Conservation (phyloP, 139 green algal species). For the Eudorina sp. region DNA sequence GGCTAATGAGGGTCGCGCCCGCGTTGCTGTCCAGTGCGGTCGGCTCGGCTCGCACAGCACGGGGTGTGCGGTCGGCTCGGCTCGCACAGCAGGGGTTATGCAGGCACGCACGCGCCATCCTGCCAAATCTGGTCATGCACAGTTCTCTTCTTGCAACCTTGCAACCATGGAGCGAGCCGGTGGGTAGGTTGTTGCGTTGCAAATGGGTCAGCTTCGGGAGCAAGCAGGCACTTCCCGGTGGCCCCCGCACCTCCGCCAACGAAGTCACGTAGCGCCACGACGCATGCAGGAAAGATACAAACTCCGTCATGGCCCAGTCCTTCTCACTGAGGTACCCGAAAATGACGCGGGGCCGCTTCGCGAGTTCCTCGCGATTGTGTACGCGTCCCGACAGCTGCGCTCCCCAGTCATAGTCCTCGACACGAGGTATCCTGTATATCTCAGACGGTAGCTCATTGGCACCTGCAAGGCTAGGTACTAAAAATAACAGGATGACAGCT, state of each 20-base stretch:
- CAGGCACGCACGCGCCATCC: background rate
- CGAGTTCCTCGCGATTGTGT: slow-evolving; percentile 13
- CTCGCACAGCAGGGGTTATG: background rate
- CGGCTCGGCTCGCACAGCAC: no score
- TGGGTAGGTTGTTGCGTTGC: background rate
- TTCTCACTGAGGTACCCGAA: slow-evolving; percentile 30
- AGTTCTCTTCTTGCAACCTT: no score
- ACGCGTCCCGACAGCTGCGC: background rate
- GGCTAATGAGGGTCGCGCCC: no score
- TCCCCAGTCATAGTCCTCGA: slow-evolving; percentile 1
- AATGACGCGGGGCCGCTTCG: background rate
- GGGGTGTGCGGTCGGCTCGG: no score
- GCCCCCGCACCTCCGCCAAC: background rate
- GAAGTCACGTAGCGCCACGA: slow-evolving; percentile 35
- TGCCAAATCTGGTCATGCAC: background rate
- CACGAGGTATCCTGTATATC: background rate
- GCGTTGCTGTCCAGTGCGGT: no score
- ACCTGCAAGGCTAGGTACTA: background rate
- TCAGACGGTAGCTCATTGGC: background rate
- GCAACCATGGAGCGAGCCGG: no score
- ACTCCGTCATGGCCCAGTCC: slow-evolving; percentile 42
- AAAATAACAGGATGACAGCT: background rate
- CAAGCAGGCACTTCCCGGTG: background rate
- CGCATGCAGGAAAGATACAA: slow-evolving; percentile 27
- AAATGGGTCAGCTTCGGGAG: background rate